Evolutionary conservation across 129 eudicot species (phyloP).

Genomic region (Artemisia annua): DNA sequence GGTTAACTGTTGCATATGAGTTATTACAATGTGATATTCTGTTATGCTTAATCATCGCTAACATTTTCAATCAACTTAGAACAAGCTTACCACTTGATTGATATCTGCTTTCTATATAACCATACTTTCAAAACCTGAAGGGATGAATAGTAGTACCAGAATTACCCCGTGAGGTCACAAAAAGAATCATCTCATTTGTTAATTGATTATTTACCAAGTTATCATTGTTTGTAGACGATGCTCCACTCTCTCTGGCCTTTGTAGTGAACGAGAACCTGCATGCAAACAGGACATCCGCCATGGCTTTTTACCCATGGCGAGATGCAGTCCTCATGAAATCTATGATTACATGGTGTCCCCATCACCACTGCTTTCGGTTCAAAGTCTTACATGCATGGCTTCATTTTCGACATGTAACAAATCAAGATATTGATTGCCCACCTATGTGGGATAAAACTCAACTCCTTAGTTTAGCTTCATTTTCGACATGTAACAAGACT

Average conservation of each 20-base stretch:
- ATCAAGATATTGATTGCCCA: no score
- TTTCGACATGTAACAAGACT: no score
- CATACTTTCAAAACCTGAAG: conserved; percentile 13
- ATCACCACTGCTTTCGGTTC: conserved; percentile 47
- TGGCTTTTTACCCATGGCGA: conserved; percentile 84
- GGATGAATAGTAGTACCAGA: conserved; percentile 3
- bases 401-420: no score
- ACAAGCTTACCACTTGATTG: not conserved
- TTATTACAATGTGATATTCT: conserved; percentile 5
- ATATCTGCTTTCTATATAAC: not conserved
- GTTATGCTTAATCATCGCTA: not conserved
- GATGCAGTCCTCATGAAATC: conserved; percentile 85
- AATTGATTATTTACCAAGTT: conserved; percentile 14
- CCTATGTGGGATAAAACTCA: no score
- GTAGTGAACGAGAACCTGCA: conserved; percentile 42
- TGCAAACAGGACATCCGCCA: conserved; percentile 79
- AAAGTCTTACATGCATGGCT: no score
- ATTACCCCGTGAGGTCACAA: conserved; percentile 27
- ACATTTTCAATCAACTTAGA: no score
- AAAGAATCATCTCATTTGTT: conserved; percentile 17
- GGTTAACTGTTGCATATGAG: not conserved
- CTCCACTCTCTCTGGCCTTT: not conserved
- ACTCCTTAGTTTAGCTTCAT: no score
- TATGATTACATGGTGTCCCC: conserved; percentile 74
- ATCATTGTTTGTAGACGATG: conserved; percentile 7